phyloP scores from a whole-genome alignment of 306 rosid genomes.

The Heteromeles arbutifolia region DNA sequence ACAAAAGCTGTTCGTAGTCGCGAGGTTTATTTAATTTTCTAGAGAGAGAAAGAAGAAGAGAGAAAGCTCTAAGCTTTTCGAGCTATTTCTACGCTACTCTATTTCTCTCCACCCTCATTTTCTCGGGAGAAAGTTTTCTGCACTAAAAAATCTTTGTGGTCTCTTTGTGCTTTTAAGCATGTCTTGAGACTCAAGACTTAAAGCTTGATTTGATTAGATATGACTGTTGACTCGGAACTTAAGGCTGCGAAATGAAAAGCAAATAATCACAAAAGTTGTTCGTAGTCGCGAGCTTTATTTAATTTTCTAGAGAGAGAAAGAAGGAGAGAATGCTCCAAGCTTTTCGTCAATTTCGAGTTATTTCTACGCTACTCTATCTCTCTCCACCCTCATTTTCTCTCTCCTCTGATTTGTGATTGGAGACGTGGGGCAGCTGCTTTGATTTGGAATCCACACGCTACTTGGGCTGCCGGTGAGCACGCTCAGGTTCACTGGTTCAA shows the following conservation, averaged over 20 bases:
- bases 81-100: conserved; percentile 50
- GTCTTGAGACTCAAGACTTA: too few species aligned
- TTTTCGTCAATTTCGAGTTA: conserved; percentile 34
- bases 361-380: conserved; percentile 38
- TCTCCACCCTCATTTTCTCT: neutral
- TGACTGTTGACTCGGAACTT: too few species aligned
- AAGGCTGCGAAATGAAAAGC: neutral
- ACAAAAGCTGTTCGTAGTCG: neutral
- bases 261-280: neutral
- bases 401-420: neutral
- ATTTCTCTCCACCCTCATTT: neutral
- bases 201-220: too few species aligned
- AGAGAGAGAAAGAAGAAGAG: conserved; percentile 10
- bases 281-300: neutral
- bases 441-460: neutral
- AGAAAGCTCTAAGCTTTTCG: neutral
- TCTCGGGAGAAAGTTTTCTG: too few species aligned
- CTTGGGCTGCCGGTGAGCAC: neutral
- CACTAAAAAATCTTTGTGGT: too few species aligned
- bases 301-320: conserved; percentile 14
- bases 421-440: neutral
- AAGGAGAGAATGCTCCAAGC: neutral
- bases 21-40: neutral
- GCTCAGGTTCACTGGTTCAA: neutral
- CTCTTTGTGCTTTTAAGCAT: too few species aligned